Evolutionary conservation across 2,329 filamentous ascomycete species (phyloP).

Genomic region (Stachybotrys chlorohalonatus): DNA sequence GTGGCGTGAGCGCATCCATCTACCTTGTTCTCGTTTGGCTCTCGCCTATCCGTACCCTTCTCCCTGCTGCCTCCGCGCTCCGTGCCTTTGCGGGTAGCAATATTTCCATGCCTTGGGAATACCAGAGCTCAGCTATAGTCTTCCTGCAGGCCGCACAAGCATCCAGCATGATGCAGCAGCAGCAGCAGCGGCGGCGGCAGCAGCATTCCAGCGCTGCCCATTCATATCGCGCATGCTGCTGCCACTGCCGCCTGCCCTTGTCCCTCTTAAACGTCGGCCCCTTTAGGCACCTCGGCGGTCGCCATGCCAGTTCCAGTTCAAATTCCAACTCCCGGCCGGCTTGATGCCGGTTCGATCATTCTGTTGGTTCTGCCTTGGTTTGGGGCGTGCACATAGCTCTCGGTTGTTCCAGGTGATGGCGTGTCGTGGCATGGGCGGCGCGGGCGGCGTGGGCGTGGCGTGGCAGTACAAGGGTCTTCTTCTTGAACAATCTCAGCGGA

Average conservation of each 20-base stretch:
- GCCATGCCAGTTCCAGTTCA: too few relatives aligned
- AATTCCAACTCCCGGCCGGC: too few relatives aligned
- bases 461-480: neutral
- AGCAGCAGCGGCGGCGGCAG: too few relatives aligned
- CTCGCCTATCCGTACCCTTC: neutral
- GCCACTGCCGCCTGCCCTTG: neutral
- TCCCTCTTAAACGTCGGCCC: neutral
- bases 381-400: neutral
- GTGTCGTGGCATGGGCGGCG: neutral
- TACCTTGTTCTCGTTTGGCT: neutral
- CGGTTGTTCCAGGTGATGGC: neutral
- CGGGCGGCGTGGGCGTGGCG: neutral
- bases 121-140: neutral
- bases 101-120: neutral
- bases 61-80: neutral
- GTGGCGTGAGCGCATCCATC: neutral
- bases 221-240: neutral
- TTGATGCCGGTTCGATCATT: neutral
- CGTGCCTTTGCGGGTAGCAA: too few relatives aligned
- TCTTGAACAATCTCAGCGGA: slow-evolving; percentile 1
- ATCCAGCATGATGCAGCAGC: too few relatives aligned
- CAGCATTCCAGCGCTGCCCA: neutral
- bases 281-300: neutral
- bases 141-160: neutral
- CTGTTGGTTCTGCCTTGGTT: neutral